These are phyloP conservation scores for Globisporangium carolinianum DNA, from an alignment of 352 stramenopile genomes.

Conservation along the genomic window DNA sequence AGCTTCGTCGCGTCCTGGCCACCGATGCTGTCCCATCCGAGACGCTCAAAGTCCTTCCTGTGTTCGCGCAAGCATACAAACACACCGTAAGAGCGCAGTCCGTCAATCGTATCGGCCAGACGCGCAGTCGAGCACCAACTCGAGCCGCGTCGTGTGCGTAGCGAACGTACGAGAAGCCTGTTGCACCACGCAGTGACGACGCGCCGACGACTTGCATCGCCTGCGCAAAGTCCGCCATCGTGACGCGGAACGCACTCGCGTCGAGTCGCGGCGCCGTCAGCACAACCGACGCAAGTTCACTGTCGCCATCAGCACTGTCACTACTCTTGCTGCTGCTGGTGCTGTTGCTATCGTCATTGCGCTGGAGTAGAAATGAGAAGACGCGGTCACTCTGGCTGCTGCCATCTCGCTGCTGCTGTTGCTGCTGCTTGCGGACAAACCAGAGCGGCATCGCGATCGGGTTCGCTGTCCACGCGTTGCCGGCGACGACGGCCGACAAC, in stretches of 20 bases:
- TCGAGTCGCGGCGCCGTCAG: neutral
- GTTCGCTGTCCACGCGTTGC: conserved; percentile 49
- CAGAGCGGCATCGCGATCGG: conserved; percentile 60
- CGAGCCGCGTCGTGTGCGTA: too few species aligned
- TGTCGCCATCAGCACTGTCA: neutral
- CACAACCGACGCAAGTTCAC: conserved; percentile 1
- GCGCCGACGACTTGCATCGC: conserved; percentile 62
- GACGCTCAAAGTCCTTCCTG: conserved; percentile 50
- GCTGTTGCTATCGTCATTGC: neutral
- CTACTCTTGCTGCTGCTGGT: neutral
- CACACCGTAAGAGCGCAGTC: neutral
- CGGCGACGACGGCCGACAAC: conserved; percentile 36
- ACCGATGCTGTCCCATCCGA: conserved; percentile 72
- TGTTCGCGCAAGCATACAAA: neutral
- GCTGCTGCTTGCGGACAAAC: conserved; percentile 42
- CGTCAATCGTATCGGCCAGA: too few species aligned
- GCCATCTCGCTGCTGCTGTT: neutral
- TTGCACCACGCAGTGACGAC: conserved; percentile 53
- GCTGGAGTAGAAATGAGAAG: conserved; percentile 39
- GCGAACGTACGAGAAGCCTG: conserved; percentile 41
- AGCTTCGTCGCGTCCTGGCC: conserved; percentile 66
- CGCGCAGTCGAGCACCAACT: too few species aligned
- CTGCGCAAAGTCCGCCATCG: conserved; percentile 65
- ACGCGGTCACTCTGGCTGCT: conserved; percentile 8
- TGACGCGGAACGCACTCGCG: conserved; percentile 36